Evolutionary conservation across 208 protist species (phyloP).

Genomic region (Angomonas ambiguus): DNA sequence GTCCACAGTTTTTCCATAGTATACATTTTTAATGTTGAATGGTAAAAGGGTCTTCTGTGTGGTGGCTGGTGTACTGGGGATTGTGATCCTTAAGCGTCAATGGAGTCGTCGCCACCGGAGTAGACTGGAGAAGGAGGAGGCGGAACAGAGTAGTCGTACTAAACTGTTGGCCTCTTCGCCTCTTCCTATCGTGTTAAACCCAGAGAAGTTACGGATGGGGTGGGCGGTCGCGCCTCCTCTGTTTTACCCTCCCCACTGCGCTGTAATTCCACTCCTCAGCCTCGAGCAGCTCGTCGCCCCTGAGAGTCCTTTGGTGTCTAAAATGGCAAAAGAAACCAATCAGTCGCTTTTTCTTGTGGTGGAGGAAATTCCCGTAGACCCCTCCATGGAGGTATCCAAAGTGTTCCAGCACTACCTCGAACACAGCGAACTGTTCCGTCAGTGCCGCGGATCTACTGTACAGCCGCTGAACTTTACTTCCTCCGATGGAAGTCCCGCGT

Average conservation of each 20-base stretch:
- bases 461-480: neutral
- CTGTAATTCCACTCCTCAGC: conserved; percentile 11
- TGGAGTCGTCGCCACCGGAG: neutral
- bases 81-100: neutral
- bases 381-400: neutral
- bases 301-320: neutral
- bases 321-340: neutral
- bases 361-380: neutral
- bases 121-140: neutral
- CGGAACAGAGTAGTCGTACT: neutral
- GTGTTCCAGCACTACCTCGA: neutral
- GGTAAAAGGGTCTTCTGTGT: neutral
- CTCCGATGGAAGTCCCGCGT: neutral
- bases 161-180: neutral
- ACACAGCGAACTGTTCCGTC: neutral
- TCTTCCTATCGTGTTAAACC: conserved; percentile 8
- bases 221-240: conserved; percentile 14
- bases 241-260: neutral
- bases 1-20: neutral
- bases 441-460: neutral
- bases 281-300: neutral
- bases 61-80: neutral
- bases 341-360: neutral
- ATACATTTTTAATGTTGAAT: neutral
- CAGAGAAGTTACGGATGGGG: neutral